Evolutionary conservation across 1,284 basidiomycete species (phyloP), one percentile per base, ranked within the genome.

Genomic region (Vanrija pseudolonga): DNA sequence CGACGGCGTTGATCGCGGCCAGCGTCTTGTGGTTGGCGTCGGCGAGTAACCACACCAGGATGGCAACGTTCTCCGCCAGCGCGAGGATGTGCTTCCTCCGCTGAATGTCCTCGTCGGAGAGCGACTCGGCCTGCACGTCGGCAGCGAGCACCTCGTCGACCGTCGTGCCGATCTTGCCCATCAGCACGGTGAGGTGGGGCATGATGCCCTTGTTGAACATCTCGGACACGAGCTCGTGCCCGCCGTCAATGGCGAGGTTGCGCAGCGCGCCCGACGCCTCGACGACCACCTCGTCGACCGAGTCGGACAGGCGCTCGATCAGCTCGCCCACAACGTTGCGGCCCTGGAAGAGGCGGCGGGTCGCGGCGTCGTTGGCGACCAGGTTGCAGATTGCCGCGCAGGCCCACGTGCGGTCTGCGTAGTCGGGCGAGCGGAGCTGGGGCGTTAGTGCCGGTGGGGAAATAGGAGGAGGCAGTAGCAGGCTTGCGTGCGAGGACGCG

Each of bases 121-220:
- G 64, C 53, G 49, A 62, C 51, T 22, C 66, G 32, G 32, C 32
- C 50, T 57, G 50, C 4, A 28, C 24, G 18, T 51, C n/a, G 17
- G 44, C 65, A 18, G 37, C 80, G 11, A 90, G 76, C 63, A 83
- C 86, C 65, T 85, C 82, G n/a, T 86, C 80, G 37, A 93, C 79
- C 0, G 83, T 85, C 3, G 74, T 77, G 6, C 88, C 88, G 55
- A 94, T 86, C 90, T 76, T 75, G 56, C 62, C 61, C 28, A 67
- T 71, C 17, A 76, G 63, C 5, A 67, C 64, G 15, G 57, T 62
- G 20, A 75, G 48, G 47, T 73, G 89, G 2, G 84, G 80, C 51
- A 95, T 79, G 50, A 96, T 85, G 62, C 88, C 88, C 79, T 96
- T 96, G 77, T 97, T 96, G 77, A 87, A 94, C 90, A 97, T 95